Evolutionary conservation across 257 asterid species (phyloP), one percentile per base, ranked within the genome.

Genomic region (Paraleonurus japonicus): DNA sequence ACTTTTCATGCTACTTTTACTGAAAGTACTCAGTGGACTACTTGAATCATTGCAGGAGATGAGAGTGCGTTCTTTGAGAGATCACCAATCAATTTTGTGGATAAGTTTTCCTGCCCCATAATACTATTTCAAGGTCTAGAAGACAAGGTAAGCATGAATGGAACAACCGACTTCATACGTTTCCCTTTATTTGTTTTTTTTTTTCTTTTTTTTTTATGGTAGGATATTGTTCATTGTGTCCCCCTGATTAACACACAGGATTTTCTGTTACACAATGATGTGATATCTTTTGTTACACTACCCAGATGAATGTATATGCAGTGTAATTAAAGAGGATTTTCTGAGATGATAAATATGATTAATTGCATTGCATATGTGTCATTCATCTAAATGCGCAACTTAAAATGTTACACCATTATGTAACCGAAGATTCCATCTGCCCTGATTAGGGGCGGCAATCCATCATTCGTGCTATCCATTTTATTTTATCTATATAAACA

Each of bases 111-210:
- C 17, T 88, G 98, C 79, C 98, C 98, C 64, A 76, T 88, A 57
- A 88, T 92, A 75, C 82, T 92, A 72, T 92, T 90, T 82, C 98
- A 92, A 82, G 98, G 98, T 70, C 78, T 90, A 76, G 95, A 92
- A 45, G 99, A 94, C 87, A 89, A 87, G 96, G 99, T 92, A 81
- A 57, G 79, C 51, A 32, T 47, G 22, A 22, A 47, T 39, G 69
- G 39, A 67, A 53, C 57, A 30, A 50, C 39, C 28, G 43, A 66
- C 39, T 17, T 45, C 26, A 59, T 15, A 26, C 8, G 11, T 24
- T 7, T 17, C 17, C 20, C 37, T 13, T 58, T 47, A 47, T n/a
- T 3, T 47, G 5, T 47, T 16, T 10, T 27, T 6, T 57, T 57
- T 11, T 23, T 27, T 6, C 26, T 57, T 11, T 23, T 2, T 57